Base-by-base conservation (phyloP, 805 yeast species). In the Cyberlindnera veronae region DNA sequence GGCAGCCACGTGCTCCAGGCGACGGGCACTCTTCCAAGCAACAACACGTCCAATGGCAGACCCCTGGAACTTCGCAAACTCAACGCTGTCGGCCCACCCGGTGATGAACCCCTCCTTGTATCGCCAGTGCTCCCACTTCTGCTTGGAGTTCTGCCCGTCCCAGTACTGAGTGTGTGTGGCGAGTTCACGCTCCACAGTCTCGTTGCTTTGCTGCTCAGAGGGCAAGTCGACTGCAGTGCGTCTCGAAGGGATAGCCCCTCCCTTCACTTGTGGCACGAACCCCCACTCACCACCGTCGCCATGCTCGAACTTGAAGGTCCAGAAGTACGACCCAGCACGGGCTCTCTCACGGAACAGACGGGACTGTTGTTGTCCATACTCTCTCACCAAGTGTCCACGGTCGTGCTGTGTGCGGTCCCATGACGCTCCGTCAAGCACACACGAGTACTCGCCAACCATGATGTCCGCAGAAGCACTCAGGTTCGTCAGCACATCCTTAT, bases 221-320 rank as follows among this genome's bases (percentile, higher is more conserved):
- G 83, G 81, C 1, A 36, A 65, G 32, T 3, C 50, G 42, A 17
- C 55, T 54, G 8, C 57, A 53, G n/a, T 41, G 29, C 3, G 38
- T 30, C 71, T 45, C 13, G 58, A 41, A 5, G 77, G 74, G 18
- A 79, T 60, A 8, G 79, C 75, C 1, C 87, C 88, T 38, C 65
- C 63, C 17, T 81, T 79, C 16, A 72, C 66, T 89, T 85, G 86
- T 27, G 88, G 84, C 18, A 73, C 71, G 63, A 87, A 82, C 36
- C 93, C 97, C 98, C 98, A 91, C 64, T 88, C 97, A 13, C 98
- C 98, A 31, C 97, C 97, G 55, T 81, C 83, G 2, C 97, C 97
- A 42, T 79, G 71, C 57, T 83, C 77, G 57, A 90, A 90, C 63
- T 88, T 87, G 60, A 66, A 84, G 2, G 96, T 85, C 98, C 98